These are phyloP conservation scores for Quambalaria eucalypti DNA, from an alignment of 1,284 basidiomycete genomes.

Conservation along the genomic window DNA sequence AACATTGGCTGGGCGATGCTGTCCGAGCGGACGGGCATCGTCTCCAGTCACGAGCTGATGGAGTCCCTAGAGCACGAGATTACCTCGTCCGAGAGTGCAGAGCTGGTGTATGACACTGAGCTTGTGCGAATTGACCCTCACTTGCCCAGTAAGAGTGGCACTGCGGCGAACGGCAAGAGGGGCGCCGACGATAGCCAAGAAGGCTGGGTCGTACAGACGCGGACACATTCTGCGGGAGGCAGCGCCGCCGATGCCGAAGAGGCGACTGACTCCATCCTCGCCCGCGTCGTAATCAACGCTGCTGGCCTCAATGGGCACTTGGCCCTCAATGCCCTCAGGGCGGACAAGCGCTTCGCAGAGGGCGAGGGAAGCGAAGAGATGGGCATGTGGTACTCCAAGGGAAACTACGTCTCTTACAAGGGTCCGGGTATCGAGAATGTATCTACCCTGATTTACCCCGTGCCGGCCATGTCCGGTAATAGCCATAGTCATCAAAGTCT, in stretches of 20 bases:
- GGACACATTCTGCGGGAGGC: constrained; percentile 9
- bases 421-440: constrained; percentile 25
- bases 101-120: constrained; percentile 69
- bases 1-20: constrained; percentile 67
- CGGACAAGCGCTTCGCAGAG: constrained; percentile 2
- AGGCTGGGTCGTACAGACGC: constrained; percentile 56
- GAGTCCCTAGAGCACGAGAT: constrained; percentile 71
- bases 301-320: constrained; percentile 62
- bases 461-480: constrained; percentile 24
- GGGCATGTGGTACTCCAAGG: constrained; percentile 27
- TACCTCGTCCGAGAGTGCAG: constrained; percentile 60
- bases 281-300: constrained; percentile 74
- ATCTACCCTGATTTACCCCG: constrained; percentile 38
- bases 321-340: constrained; percentile 32
- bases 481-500: constrained; percentile 35
- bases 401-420: constrained; percentile 42
- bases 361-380: neutral
- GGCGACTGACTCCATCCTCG: constrained; percentile 70
- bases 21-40: constrained; percentile 79
- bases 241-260: constrained; percentile 20
- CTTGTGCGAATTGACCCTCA: constrained; percentile 79
- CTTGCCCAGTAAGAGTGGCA: constrained; percentile 1
- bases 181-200: constrained; percentile 26
- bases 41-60: constrained; percentile 74
- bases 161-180: neutral